phyloP scores from a whole-genome alignment of 257 asterid genomes.

The Solanum appendiculatum region DNA sequence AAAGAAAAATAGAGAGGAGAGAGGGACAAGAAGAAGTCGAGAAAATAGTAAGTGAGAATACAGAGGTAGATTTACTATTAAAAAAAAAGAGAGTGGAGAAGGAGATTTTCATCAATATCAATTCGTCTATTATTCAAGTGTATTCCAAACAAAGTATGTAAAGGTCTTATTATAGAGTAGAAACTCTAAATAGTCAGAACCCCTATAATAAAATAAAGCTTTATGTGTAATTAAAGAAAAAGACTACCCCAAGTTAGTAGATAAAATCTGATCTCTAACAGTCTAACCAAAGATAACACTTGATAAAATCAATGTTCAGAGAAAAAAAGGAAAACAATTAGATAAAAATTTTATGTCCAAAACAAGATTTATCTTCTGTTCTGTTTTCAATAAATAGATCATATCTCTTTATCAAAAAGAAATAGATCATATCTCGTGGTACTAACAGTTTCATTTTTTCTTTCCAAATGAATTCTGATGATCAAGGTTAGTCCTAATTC shows the following conservation, averaged over 20 bases:
- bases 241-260: not conserved
- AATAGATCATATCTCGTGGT: not conserved
- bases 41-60: not conserved
- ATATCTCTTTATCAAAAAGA: not conserved
- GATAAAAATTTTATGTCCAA: not conserved
- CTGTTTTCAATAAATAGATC: not conserved
- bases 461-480: not conserved
- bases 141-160: not conserved
- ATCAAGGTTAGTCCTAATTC: not conserved
- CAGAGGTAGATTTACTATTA: not conserved
- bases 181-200: not conserved
- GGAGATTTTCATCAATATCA: not conserved
- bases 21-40: not conserved
- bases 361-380: not conserved
- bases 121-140: not conserved
- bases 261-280: not conserved
- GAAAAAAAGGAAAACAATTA: not conserved
- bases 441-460: not conserved
- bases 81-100: not conserved
- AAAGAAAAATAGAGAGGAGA: not conserved
- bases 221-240: not conserved
- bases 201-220: not conserved
- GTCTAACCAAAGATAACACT: not conserved
- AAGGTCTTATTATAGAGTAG: not conserved
- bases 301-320: not conserved